Percentiles rank a stretch among this genome's conserved stretches.
Conservation (phyloP, 2,329 filamentous ascomycete species). For the Mollisiaceae sp. region DNA sequence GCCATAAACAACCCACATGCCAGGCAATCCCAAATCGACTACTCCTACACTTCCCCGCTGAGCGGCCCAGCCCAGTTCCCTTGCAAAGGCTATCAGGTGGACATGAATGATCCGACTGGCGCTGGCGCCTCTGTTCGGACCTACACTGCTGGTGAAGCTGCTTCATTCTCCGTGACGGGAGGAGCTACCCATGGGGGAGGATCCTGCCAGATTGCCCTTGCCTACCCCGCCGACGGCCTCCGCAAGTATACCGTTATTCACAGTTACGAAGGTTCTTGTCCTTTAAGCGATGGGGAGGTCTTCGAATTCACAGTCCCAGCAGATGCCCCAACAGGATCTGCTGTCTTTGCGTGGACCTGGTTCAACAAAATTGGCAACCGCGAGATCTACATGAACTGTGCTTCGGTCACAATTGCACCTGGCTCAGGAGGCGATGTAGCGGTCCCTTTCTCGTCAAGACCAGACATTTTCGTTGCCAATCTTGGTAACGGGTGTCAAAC, state of each 20-base stretch:
- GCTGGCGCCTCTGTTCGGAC: neutral
- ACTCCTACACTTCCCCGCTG: neutral
- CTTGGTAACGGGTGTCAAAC: constrained; percentile 5
- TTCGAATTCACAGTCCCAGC: constrained; percentile 2
- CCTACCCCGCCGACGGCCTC: neutral
- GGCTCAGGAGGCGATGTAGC: neutral
- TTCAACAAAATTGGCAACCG: constrained; percentile 9
- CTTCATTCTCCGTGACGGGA: neutral
- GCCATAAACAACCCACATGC: neutral
- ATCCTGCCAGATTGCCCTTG: neutral
- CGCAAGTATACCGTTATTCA: constrained; percentile 6
- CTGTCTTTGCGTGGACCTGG: constrained; percentile 8
- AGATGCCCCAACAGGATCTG: constrained; percentile 2
- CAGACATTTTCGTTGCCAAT: constrained; percentile 4
- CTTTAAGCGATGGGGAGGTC: neutral
- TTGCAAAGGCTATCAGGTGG: neutral
- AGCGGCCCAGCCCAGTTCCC: neutral
- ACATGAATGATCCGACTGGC: neutral
- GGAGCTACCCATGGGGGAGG: neutral
- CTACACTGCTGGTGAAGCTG: neutral
- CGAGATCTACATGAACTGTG: neutral
- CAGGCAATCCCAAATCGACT: neutral
- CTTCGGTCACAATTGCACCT: neutral
- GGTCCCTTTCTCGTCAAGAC: constrained; percentile 4
- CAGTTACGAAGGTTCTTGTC: constrained; percentile 4